Base-by-base conservation (phyloP, 768 basidiomycete species). In the Suillus luteus region DNA sequence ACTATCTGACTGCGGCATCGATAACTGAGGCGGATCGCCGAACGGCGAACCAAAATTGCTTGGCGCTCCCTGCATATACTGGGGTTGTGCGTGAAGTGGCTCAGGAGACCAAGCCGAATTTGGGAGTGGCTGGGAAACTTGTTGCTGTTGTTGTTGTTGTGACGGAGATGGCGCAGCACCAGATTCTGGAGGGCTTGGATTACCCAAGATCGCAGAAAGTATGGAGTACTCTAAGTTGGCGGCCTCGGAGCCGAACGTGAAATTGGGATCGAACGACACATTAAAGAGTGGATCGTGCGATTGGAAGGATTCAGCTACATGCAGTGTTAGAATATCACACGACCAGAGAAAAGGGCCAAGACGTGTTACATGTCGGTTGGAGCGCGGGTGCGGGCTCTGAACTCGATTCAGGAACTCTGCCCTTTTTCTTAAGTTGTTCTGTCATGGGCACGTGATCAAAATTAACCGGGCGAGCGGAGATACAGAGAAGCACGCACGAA, bases 141-240 rank as follows among this genome's bases (percentile, higher is more conserved):
- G 44, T 12, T 52, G 51, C 27, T 51, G 49, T 27, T 27, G 49
- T 8, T 71, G 69, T 10, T 66, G 69, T 17, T 75, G 76, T 9
- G 71, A 70, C 6, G 73, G 75, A 0, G 75, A 76, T 0, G 73
- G 73, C 0, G 72, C 70, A 2, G 55, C 62, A 3, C 71, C 73
- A 1, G 74, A 75, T 44, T 77, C 76, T 9, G 77, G 74, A 5
- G 77, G 85, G 72, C 87, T 89, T 40, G 88, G 84, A 68, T 87
- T 91, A 44, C 92, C 94, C 58, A 99, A 83, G 72, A 99, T 96
- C 27, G 91, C 87, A 55, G 92, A 93, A 7, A 99, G 86, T 68
- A 97, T 96, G 55, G 93, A 93, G 76, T 97, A 99, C 73, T 99
- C 96, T 65, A 94, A 81, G 73, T 95, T 95, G 27, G 94, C 95